Conservation (phyloP, 2,329 filamentous ascomycete genomes). For the Calonectria pteridis region DNA sequence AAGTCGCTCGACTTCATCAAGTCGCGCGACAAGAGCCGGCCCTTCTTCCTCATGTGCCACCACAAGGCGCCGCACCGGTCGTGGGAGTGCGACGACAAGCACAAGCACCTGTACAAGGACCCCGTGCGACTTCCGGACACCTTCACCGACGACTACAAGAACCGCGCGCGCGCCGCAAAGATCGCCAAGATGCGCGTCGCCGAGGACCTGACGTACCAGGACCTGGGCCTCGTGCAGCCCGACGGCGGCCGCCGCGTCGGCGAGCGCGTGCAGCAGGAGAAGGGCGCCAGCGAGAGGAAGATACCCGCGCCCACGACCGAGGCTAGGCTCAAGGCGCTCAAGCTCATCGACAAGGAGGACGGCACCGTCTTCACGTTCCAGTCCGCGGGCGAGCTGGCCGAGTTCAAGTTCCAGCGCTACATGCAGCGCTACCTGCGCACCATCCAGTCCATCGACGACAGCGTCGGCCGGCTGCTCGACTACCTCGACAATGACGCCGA, state of each 20-base stretch:
- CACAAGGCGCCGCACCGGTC: slow-evolving; percentile 67
- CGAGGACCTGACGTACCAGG: slow-evolving; percentile 64
- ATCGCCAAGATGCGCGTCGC: slow-evolving; percentile 65
- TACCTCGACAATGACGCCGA: slow-evolving; percentile 56
- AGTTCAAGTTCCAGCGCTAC: slow-evolving; percentile 69
- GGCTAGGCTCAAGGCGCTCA: slow-evolving; percentile 31
- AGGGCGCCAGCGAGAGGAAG: slow-evolving; percentile 43
- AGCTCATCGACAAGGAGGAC: slow-evolving; percentile 60
- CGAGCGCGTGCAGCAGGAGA: slow-evolving; percentile 46
- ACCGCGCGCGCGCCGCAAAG: slow-evolving; percentile 61
- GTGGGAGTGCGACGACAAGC: slow-evolving; percentile 64
- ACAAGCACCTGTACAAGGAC: slow-evolving; percentile 62
- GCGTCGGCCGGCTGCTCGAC: slow-evolving; percentile 61
- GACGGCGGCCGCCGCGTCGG: slow-evolving; percentile 59
- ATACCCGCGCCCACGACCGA: slow-evolving; percentile 35
- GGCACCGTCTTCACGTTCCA: slow-evolving; percentile 61
- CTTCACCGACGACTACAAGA: slow-evolving; percentile 66
- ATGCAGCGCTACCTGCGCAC: slow-evolving; percentile 67
- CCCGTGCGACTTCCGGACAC: slow-evolving; percentile 62
- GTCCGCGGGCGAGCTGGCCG: slow-evolving; percentile 55
- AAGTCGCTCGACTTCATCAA: slow-evolving; percentile 59
- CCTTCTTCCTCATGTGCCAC: slow-evolving; percentile 69
- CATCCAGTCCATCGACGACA: slow-evolving; percentile 66
- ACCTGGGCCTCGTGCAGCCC: slow-evolving; percentile 64
- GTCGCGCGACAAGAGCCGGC: slow-evolving; percentile 50